Evolutionary conservation across 192 early-diverging fungal genomes (phyloP).

Genomic region (Coemansia sp.): DNA sequence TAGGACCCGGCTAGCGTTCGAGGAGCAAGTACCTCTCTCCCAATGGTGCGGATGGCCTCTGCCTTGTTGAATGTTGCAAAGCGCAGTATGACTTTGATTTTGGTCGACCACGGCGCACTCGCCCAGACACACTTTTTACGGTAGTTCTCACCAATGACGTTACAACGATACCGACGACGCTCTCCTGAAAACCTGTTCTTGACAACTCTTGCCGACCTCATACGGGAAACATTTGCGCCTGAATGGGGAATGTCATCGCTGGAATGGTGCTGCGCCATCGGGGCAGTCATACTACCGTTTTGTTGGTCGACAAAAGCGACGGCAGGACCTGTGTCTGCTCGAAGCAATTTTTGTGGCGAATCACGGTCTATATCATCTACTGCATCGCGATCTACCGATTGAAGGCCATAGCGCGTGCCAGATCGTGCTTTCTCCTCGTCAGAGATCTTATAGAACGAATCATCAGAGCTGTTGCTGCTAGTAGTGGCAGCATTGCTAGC

Average conservation of each 20-base stretch:
- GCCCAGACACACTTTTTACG: slow-evolving; percentile 55
- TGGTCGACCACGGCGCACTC: slow-evolving; percentile 48
- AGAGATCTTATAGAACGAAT: slow-evolving; percentile 32
- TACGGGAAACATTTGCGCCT: background rate
- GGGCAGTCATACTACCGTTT: background rate
- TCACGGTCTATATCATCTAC: background rate
- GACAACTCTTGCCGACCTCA: slow-evolving; percentile 1
- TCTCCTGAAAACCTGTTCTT: slow-evolving; percentile 40
- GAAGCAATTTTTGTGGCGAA: background rate
- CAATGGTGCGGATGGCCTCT: slow-evolving; percentile 54
- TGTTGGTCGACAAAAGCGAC: background rate
- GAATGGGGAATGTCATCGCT: background rate
- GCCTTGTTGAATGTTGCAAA: slow-evolving; percentile 54
- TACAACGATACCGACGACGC: slow-evolving; percentile 50
- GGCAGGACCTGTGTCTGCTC: background rate
- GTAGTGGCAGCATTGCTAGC: background rate
- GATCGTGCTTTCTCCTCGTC: slow-evolving; percentile 17
- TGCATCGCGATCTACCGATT: slow-evolving; percentile 3
- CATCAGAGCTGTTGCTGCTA: slow-evolving; percentile 18
- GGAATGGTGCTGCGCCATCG: background rate
- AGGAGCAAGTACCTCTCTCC: slow-evolving; percentile 47
- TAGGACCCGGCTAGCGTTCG: slow-evolving; percentile 57
- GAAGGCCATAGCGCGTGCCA: slow-evolving; percentile 28
- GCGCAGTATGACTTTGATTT: slow-evolving; percentile 50
- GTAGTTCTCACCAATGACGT: slow-evolving; percentile 54